Evolutionary conservation across 2,329 filamentous ascomycete genomes (phyloP).

Genomic region (Neurospora sp.): DNA sequence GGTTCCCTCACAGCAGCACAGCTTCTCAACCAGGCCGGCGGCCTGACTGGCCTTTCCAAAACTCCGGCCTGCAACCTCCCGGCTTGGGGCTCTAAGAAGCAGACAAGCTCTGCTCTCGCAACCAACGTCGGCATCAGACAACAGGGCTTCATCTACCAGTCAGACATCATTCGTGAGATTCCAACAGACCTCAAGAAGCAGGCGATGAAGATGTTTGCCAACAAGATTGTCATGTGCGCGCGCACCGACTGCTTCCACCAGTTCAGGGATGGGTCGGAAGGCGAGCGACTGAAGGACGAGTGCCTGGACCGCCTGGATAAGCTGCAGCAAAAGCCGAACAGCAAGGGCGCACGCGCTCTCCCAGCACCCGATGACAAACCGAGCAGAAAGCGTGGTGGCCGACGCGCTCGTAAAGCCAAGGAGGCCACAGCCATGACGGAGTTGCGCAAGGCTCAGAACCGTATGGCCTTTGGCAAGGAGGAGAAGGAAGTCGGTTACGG

Average conservation of each 20-base stretch:
- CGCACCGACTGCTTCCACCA: conserved; percentile 81
- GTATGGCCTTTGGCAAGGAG: conserved; percentile 91
- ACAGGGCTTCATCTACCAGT: conserved; percentile 89
- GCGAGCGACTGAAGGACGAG: conserved; percentile 70
- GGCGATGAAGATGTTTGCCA: conserved; percentile 88
- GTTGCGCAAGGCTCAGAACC: conserved; percentile 88
- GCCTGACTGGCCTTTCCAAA: conserved; percentile 78
- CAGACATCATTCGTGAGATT: conserved; percentile 77
- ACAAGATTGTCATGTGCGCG: conserved; percentile 88
- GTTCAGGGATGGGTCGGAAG: conserved; percentile 70
- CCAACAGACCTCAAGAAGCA: conserved; percentile 83
- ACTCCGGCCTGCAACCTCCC: conserved; percentile 89
- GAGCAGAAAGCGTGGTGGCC: conserved; percentile 80
- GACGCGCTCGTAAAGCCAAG: conserved; percentile 86
- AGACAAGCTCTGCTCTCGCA: conserved; percentile 67
- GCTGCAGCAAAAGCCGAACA: conserved; percentile 81
- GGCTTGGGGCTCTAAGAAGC: conserved; percentile 83
- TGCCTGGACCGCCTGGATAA: conserved; percentile 86
- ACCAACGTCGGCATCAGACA: conserved; percentile 87
- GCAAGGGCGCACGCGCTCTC: conserved; percentile 77
- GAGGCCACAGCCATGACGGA: conserved; percentile 97
- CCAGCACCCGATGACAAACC: conserved; percentile 95
- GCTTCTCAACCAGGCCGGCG: conserved; percentile 89
- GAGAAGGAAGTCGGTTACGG: conserved; percentile 91
- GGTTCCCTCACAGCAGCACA: conserved; percentile 91